Percentiles rank a stretch among this genome's conserved stretches.
Conservation (phyloP, 2,329 filamentous ascomycete genomes). For the Colletotrichum camelliae region DNA sequence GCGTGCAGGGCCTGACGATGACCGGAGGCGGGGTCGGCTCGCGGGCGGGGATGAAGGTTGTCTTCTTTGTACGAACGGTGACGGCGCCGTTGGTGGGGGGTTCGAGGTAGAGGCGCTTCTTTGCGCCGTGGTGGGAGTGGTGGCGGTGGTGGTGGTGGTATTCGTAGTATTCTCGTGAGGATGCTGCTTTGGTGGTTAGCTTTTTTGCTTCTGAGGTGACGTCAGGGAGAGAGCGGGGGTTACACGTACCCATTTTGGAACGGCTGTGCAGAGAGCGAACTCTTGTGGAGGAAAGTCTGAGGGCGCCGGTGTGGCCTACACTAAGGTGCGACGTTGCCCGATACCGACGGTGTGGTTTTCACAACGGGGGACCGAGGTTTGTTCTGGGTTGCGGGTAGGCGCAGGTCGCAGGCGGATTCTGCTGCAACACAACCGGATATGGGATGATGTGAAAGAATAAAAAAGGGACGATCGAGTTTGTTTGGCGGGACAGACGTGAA, state of each 20-base stretch:
- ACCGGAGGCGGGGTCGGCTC: slow-evolving; percentile 35
- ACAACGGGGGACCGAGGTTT: neutral
- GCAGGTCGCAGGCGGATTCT: neutral
- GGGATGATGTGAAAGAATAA: neutral
- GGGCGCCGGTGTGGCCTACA: slow-evolving; percentile 13
- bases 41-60: slow-evolving; percentile 43
- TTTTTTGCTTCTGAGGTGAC: neutral
- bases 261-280: neutral
- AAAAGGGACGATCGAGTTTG: neutral
- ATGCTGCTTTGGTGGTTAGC: neutral
- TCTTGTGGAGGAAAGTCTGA: neutral
- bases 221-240: neutral
- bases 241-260: slow-evolving; percentile 22
- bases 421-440: neutral
- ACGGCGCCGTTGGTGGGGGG: slow-evolving; percentile 44
- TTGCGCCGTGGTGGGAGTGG: slow-evolving; percentile 33
- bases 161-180: slow-evolving; percentile 20
- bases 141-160: slow-evolving; percentile 25
- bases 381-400: neutral
- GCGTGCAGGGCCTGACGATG: slow-evolving; percentile 17
- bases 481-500: neutral
- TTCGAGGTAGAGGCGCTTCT: slow-evolving; percentile 49
- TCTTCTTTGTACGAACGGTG: slow-evolving; percentile 40
- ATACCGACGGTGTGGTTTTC: neutral
- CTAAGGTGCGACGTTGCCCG: neutral